Conservation (phyloP, 2,329 filamentous ascomycete species). For the Talaromyces rugulosus region DNA sequence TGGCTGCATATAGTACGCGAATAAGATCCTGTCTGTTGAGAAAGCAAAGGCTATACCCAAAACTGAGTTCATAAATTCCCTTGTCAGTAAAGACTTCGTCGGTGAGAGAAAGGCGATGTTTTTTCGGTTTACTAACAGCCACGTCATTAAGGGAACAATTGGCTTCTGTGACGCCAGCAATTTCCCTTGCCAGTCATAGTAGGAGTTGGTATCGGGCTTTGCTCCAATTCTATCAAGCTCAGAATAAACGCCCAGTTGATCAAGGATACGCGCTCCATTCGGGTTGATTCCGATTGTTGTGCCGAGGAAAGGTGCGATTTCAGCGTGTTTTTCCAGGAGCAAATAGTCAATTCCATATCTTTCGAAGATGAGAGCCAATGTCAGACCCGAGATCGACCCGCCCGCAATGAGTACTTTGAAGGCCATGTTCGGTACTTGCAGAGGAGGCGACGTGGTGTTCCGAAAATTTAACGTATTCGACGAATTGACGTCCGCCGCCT, state of each 20-base stretch:
- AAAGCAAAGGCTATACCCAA: conserved; percentile 13
- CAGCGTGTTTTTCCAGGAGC: conserved; percentile 41
- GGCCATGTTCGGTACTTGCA: not conserved
- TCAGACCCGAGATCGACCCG: conserved; percentile 46
- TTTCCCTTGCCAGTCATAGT: not conserved
- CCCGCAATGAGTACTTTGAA: conserved; percentile 45
- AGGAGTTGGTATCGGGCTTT: not conserved
- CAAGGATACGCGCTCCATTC: conserved; percentile 44
- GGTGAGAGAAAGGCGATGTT: not conserved
- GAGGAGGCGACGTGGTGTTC: not conserved
- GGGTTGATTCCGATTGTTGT: conserved; percentile 47
- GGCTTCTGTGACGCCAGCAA: not conserved
- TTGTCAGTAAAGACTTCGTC: not conserved
- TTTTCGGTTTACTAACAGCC: not conserved
- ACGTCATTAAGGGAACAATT: not conserved
- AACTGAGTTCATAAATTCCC: not conserved
- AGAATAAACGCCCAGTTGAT: conserved; percentile 44
- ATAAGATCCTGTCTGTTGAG: conserved; percentile 36
- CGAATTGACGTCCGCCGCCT: too few species aligned
- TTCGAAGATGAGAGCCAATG: conserved; percentile 44
- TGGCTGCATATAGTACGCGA: conserved; percentile 26
- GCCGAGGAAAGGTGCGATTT: conserved; percentile 39
- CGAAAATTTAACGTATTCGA: not conserved
- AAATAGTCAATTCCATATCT: conserved; percentile 44
- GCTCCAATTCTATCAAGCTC: not conserved